Evolutionary conservation across 2,329 filamentous ascomycete species (phyloP).

Genomic region (Fusarium sororula): DNA sequence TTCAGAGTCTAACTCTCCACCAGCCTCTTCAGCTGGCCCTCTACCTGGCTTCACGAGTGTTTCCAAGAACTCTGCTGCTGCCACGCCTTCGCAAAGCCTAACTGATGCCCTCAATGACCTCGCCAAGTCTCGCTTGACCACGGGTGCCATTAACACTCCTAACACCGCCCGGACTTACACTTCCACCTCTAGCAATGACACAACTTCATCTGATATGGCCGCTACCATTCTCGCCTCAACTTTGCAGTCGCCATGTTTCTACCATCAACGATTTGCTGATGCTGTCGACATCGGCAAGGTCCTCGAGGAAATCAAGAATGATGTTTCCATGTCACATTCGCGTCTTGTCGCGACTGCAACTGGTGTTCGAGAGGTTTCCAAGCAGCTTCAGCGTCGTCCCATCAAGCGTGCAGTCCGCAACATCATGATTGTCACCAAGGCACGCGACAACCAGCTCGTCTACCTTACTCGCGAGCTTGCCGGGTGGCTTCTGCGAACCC

Average conservation of each 20-base stretch:
- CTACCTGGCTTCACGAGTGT: conserved; percentile 8
- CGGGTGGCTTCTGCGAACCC: conserved; percentile 87
- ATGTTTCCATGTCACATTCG: conserved; percentile 92
- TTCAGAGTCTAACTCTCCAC: conserved; percentile 45
- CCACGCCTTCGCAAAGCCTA: conserved; percentile 68
- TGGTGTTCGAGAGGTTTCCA: conserved; percentile 92
- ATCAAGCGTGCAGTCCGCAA: conserved; percentile 92
- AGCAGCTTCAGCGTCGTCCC: conserved; percentile 90
- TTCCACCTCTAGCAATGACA: conserved; percentile 16
- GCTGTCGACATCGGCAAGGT: conserved; percentile 95
- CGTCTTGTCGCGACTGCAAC: conserved; percentile 94
- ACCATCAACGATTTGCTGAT: conserved; percentile 96
- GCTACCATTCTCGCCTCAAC: conserved; percentile 48
- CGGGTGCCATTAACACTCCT: conserved; percentile 31
- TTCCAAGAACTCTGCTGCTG: conserved; percentile 44
- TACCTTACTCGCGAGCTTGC: conserved; percentile 87
- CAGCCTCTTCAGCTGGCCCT: conserved; percentile 8
- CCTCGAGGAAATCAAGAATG: conserved; percentile 89
- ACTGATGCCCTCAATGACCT: conserved; percentile 68
- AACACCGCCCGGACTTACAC: conserved; percentile 34
- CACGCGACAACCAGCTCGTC: conserved; percentile 92
- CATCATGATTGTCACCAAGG: conserved; percentile 99
- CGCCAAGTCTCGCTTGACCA: conserved; percentile 52
- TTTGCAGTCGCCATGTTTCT: conserved; percentile 94
- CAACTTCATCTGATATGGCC: conserved; percentile 20